Evolutionary conservation across 1,284 basidiomycete genomes (phyloP), one percentile per base, ranked within the genome.

Genomic region (Cystobasidiaceae sp.): DNA sequence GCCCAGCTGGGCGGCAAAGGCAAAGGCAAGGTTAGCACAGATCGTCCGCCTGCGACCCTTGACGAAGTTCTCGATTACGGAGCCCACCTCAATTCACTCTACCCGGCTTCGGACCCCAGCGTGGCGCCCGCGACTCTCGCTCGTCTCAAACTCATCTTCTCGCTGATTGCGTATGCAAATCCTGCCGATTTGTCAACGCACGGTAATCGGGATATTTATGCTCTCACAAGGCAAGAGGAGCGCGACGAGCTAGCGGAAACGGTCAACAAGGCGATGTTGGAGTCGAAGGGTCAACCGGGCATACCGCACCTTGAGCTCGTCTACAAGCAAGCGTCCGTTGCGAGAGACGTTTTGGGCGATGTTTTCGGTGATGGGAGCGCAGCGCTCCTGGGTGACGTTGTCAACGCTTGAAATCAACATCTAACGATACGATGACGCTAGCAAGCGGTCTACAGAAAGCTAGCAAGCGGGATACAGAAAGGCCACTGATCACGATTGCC

Each of bases 241-340:
- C n/a, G 54, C 66, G 80, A 82, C 46, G 77, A 79, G 25, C 79
- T 91, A 52, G 88, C 88, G 25, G 84, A 83, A 63, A 87, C 89
- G 77, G 77, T 90, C 43, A 91, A 91, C 70, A 81, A 85, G 74
- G 87, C 85, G 23, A 89, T 91, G 66, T 78, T 91, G 57, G 86
- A 84, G 76, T 90, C 88, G 0, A 86, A 88, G 78, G 86, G 86
- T 15, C 82, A 82, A 25, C 87, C 87, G 2, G 79, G 82, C 15
- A 81, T 81, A 59, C 87, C 89, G 5, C 80, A 85, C 21, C 79
- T 91, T 64, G 89, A 91, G 74, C 84, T 81, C 65, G 73, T 89
- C 55, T 90, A 86, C 75, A 82, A 87, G 43, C 88, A 89, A 70
- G 83, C 86, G 0, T 78, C 81, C 33, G 84, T 83, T 13, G 84